Evolutionary conservation across 2,329 filamentous ascomycete species (phyloP).

Genomic region (Cladobotryum mycophilum): DNA sequence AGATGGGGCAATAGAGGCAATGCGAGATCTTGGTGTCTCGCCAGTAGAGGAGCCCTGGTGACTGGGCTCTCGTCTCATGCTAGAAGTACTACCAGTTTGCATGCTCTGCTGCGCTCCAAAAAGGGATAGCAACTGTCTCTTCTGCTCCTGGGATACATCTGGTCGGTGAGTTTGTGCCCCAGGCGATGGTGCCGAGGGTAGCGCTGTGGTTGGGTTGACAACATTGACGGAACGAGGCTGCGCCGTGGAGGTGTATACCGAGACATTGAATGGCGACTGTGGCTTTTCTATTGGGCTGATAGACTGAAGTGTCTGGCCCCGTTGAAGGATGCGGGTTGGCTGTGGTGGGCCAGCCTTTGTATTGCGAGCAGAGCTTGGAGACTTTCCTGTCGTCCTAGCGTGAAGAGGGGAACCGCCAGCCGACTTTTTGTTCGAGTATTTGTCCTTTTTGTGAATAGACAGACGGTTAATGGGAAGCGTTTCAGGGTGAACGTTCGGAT

Average conservation of each 20-base stretch:
- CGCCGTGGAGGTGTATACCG: slow-evolving; percentile 15
- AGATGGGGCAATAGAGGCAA: slow-evolving; percentile 38
- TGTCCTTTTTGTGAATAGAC: not conserved
- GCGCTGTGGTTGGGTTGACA: slow-evolving; percentile 10
- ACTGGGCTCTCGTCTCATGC: not conserved
- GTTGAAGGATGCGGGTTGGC: slow-evolving; percentile 30
- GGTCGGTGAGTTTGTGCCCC: slow-evolving; percentile 13
- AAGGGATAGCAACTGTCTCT: slow-evolving; percentile 48
- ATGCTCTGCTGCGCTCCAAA: slow-evolving; percentile 46
- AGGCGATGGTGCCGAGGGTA: not conserved
- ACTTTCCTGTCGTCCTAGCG: not conserved
- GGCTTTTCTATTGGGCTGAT: not conserved
- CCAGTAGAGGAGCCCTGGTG: slow-evolving; percentile 1
- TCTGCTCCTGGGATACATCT: slow-evolving; percentile 26
- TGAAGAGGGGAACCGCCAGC: not conserved
- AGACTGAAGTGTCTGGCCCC: slow-evolving; percentile 22
- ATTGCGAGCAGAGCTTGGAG: not conserved
- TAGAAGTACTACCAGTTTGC: slow-evolving; percentile 14
- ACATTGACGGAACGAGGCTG: slow-evolving; percentile 15
- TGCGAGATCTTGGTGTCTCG: slow-evolving; percentile 27
- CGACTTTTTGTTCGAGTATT: not conserved
- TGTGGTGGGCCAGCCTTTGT: slow-evolving; percentile 10
- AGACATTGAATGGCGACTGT: slow-evolving; percentile 13
- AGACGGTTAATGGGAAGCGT: not conserved
- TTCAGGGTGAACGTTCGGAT: not conserved